These are phyloP conservation scores for Marasmius sp. DNA, from an alignment of 1,284 basidiomycete genomes.

Conservation along the genomic window DNA sequence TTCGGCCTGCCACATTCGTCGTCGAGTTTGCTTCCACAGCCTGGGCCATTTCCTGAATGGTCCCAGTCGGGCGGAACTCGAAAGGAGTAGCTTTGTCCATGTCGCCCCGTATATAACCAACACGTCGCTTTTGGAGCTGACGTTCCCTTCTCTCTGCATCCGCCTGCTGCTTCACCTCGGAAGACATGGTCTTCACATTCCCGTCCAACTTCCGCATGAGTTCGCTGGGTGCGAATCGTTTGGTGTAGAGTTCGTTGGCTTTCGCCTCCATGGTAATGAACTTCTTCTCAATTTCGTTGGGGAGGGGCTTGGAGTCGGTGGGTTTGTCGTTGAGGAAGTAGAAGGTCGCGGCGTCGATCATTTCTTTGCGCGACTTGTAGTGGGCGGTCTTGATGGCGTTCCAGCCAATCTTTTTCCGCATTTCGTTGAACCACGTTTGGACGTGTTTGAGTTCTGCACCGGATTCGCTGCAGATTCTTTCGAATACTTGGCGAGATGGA, in stretches of 20 bases:
- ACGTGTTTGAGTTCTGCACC: constrained; percentile 31
- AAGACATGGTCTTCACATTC: constrained; percentile 4
- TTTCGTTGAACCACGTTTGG: constrained; percentile 49
- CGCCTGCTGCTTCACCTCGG: constrained; percentile 2
- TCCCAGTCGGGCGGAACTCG: background rate
- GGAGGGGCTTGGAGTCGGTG: background rate
- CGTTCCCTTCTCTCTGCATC: background rate
- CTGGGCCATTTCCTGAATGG: background rate
- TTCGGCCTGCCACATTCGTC: background rate
- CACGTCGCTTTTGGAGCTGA: background rate
- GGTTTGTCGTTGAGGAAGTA: background rate
- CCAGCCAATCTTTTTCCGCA: constrained; percentile 54
- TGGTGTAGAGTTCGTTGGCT: constrained; percentile 1
- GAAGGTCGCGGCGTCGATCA: constrained; percentile 7
- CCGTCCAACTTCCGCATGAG: constrained; percentile 3
- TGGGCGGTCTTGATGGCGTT: constrained; percentile 34
- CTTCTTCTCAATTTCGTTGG: background rate
- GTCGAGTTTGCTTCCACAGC: background rate
- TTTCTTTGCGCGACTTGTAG: constrained; percentile 10
- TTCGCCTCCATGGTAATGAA: background rate
- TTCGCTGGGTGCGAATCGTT: background rate
- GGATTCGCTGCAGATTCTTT: constrained; percentile 24
- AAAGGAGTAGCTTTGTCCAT: background rate
- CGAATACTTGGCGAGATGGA: constrained; percentile 32
- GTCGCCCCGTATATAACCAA: background rate